Percentiles rank a stretch among this genome's conserved stretches.
Evolutionary conservation across 2,329 filamentous ascomycete genomes (phyloP).

Genomic region (Talaromyces sp.): DNA sequence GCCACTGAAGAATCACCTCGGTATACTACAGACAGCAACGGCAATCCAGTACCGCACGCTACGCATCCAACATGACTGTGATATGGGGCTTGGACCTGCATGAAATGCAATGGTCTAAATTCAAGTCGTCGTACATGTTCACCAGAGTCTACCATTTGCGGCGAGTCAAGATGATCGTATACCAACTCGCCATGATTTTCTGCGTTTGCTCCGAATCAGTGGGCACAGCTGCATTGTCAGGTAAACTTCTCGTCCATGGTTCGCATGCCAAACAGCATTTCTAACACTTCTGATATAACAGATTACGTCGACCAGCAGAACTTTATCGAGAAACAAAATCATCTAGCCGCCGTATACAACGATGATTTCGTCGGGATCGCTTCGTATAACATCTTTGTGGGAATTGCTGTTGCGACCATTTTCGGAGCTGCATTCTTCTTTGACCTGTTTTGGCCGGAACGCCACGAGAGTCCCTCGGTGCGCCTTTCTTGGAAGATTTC

Average conservation of each 20-base stretch:
- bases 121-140: slow-evolving; percentile 58
- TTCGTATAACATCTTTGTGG: slow-evolving; percentile 58
- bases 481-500: slow-evolving; percentile 55
- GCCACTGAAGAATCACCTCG: background rate
- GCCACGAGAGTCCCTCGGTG: slow-evolving; percentile 48
- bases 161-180: slow-evolving; percentile 58
- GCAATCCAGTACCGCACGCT: background rate
- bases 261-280: background rate
- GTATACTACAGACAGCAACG: background rate
- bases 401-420: slow-evolving; percentile 55
- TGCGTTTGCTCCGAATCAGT: slow-evolving; percentile 56
- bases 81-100: slow-evolving; percentile 58
- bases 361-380: slow-evolving; percentile 55
- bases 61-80: slow-evolving; percentile 37
- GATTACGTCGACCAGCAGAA: slow-evolving; percentile 56
- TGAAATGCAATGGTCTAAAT: slow-evolving; percentile 58
- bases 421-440: slow-evolving; percentile 61
- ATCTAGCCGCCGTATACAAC: slow-evolving; percentile 48
- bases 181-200: slow-evolving; percentile 58
- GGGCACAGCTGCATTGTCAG: slow-evolving; percentile 54
- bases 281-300: slow-evolving; percentile 21
- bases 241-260: slow-evolving; percentile 31
- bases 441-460: slow-evolving; percentile 59
- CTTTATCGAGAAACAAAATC: slow-evolving; percentile 41
- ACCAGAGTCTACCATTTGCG: slow-evolving; percentile 54